Evolutionary conservation across 2,329 filamentous ascomycete genomes (phyloP).

Genomic region (Periconia sp.): DNA sequence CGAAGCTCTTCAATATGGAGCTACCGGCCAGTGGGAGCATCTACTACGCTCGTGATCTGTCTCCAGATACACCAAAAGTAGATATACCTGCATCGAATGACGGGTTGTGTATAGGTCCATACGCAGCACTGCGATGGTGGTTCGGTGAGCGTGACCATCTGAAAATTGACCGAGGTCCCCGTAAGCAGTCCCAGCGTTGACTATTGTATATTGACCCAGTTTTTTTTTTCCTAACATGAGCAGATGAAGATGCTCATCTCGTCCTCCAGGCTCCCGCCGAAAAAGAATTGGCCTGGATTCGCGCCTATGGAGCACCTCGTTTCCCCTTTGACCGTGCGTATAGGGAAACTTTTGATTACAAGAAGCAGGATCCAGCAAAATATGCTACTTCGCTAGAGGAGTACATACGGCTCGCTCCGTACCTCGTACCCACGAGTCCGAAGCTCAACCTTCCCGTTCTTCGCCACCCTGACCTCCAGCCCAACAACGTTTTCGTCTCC

Average conservation of each 20-base stretch:
- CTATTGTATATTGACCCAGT: too few species aligned
- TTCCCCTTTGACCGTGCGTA: slow-evolving; percentile 22
- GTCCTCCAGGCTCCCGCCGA: slow-evolving; percentile 22
- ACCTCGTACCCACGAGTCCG: slow-evolving; percentile 22
- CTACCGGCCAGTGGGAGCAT: slow-evolving; percentile 29
- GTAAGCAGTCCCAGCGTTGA: slow-evolving; percentile 13
- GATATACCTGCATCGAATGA: slow-evolving; percentile 12
- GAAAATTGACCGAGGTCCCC: slow-evolving; percentile 22
- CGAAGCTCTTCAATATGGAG: slow-evolving; percentile 17
- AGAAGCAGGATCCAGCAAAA: slow-evolving; percentile 21
- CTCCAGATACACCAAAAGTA: slow-evolving; percentile 4
- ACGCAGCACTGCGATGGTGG: slow-evolving; percentile 21
- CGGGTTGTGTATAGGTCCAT: slow-evolving; percentile 25
- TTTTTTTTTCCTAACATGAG: neutral
- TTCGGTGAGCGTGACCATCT: slow-evolving; percentile 17
- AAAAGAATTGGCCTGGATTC: slow-evolving; percentile 29
- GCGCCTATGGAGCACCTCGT: slow-evolving; percentile 17
- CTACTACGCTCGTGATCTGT: slow-evolving; percentile 20
- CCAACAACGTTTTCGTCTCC: slow-evolving; percentile 38
- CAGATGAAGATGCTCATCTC: slow-evolving; percentile 15
- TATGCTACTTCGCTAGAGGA: slow-evolving; percentile 17
- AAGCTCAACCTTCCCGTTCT: slow-evolving; percentile 23
- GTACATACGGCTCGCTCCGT: slow-evolving; percentile 17
- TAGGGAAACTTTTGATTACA: slow-evolving; percentile 22
- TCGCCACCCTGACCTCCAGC: slow-evolving; percentile 40